Evolutionary conservation across 2,329 filamentous ascomycete species (phyloP).

Genomic region (Aspergillus sp.): DNA sequence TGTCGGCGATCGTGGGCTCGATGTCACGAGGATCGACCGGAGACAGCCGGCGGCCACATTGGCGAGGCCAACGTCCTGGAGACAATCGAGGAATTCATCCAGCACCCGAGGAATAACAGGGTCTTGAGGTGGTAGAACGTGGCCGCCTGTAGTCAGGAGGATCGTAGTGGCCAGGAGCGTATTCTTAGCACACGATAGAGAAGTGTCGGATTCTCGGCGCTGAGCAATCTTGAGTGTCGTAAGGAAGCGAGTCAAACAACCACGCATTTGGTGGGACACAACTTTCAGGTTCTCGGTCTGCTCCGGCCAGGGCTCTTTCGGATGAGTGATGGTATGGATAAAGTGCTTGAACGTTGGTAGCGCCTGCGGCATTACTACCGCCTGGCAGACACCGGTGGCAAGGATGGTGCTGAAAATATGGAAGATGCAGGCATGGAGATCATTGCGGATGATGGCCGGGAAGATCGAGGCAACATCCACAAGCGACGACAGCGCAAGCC

Average conservation of each 20-base stretch:
- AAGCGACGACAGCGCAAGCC: slow-evolving; percentile 71
- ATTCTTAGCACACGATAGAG: slow-evolving; percentile 85
- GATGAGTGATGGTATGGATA: slow-evolving; percentile 59
- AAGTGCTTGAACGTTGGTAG: slow-evolving; percentile 89
- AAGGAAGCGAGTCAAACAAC: slow-evolving; percentile 72
- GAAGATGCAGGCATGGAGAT: slow-evolving; percentile 90
- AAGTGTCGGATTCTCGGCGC: slow-evolving; percentile 54
- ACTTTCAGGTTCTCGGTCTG: slow-evolving; percentile 31
- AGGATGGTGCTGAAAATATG: slow-evolving; percentile 94
- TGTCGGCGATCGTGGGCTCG: slow-evolving; percentile 48
- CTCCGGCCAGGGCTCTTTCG: slow-evolving; percentile 9
- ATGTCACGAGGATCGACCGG: slow-evolving; percentile 68
- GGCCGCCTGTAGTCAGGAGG: slow-evolving; percentile 70
- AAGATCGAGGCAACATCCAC: slow-evolving; percentile 95
- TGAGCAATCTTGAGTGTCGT: slow-evolving; percentile 51
- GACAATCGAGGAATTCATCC: slow-evolving; percentile 73
- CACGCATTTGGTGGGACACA: slow-evolving; percentile 64
- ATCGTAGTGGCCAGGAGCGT: slow-evolving; percentile 80
- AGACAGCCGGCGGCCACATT: slow-evolving; percentile 87
- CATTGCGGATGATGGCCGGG: slow-evolving; percentile 89
- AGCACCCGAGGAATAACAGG: slow-evolving; percentile 65
- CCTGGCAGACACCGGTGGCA: slow-evolving; percentile 76
- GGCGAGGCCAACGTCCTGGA: slow-evolving; percentile 51
- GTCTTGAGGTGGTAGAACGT: slow-evolving; percentile 64
- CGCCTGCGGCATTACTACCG: slow-evolving; percentile 77